phyloP scores from a whole-genome alignment of 2,329 filamentous ascomycete genomes.

The Huntiella bhutanensis region DNA sequence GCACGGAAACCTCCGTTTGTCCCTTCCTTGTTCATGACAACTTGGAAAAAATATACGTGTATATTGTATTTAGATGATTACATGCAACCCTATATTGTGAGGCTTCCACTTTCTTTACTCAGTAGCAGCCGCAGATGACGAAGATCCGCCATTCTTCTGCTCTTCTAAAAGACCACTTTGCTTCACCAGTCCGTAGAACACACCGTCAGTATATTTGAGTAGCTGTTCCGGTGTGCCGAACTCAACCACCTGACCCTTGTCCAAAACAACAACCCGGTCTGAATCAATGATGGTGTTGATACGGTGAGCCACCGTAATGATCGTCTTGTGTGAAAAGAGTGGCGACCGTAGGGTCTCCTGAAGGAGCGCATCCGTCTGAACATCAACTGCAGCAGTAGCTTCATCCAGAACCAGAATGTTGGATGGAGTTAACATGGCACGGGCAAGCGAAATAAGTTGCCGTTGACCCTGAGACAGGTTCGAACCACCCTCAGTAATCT shows the following conservation, averaged over 20 bases:
- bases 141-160: background rate
- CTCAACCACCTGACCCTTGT: constrained; percentile 76
- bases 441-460: constrained; percentile 81
- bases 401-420: constrained; percentile 96
- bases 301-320: constrained; percentile 94
- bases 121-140: background rate
- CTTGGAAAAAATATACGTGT: too few species aligned
- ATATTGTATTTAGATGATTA: too few species aligned
- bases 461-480: constrained; percentile 92
- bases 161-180: constrained; percentile 56
- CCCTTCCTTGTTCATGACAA: too few species aligned
- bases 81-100: too few species aligned
- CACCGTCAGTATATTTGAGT: constrained; percentile 51
- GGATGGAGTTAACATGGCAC: constrained; percentile 81
- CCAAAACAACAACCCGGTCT: constrained; percentile 83
- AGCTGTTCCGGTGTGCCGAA: constrained; percentile 75
- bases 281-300: constrained; percentile 90
- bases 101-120: background rate
- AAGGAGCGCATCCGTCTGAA: constrained; percentile 48
- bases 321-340: constrained; percentile 74
- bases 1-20: too few species aligned
- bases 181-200: constrained; percentile 80
- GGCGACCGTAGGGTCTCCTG: constrained; percentile 44
- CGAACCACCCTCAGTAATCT: constrained; percentile 82
- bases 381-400: constrained; percentile 63